These are phyloP conservation scores for Eudorina sp. DNA, from an alignment of 139 green algal genomes.

Conservation along the genomic window DNA sequence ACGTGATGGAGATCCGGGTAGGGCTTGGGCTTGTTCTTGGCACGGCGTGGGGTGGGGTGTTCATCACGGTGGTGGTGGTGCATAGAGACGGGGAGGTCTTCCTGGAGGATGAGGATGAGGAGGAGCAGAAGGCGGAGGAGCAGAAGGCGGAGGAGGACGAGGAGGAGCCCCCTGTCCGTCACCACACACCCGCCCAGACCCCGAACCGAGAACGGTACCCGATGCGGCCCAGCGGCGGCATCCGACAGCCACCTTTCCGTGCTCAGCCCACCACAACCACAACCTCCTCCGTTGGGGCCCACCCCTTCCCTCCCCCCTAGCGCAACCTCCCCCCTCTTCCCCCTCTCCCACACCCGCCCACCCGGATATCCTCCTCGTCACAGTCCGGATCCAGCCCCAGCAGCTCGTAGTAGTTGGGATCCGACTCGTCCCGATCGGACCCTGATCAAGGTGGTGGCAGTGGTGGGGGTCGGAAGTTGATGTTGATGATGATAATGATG, in stretches of 20 bases:
- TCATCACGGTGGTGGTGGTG: too few species aligned
- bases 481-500: too few species aligned
- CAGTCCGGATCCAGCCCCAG: constrained; percentile 67
- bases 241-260: too few species aligned
- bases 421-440: neutral
- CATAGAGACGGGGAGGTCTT: too few species aligned
- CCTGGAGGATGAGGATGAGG: too few species aligned
- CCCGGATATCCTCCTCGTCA: constrained; percentile 72
- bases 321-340: neutral
- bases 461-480: too few species aligned
- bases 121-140: too few species aligned
- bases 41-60: too few species aligned
- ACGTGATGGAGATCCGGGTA: too few species aligned
- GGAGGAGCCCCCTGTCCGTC: neutral
- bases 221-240: neutral
- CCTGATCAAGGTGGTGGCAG: neutral
- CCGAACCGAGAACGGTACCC: neutral
- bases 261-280: too few species aligned
- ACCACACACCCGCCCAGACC: neutral
- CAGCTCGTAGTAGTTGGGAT: constrained; percentile 61
- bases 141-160: too few species aligned
- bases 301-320: neutral
- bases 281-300: neutral
- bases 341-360: neutral
- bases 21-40: too few species aligned